Conservation (phyloP, 164 flowering plant species). For the Chimonanthus salicifolius region DNA sequence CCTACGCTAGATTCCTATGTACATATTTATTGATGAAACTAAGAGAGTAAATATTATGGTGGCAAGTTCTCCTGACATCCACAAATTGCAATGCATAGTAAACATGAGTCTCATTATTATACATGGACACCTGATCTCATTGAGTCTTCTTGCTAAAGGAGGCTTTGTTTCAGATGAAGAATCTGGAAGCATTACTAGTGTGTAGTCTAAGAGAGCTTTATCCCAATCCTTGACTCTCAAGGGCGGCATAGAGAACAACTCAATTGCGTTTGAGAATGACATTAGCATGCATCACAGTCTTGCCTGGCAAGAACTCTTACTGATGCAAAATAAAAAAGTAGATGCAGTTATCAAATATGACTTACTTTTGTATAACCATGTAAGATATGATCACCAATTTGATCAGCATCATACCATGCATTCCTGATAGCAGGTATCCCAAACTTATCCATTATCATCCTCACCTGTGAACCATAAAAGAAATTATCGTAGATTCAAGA, state of each 20-base stretch:
- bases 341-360: not conserved
- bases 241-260: slow-evolving; percentile 52
- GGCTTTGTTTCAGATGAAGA: slow-evolving; percentile 41
- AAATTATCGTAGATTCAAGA: not conserved
- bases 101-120: not conserved
- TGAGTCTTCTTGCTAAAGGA: slow-evolving; percentile 55
- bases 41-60: not conserved
- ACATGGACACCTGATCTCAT: slow-evolving; percentile 89
- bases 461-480: slow-evolving; percentile 39
- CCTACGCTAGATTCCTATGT: too few relatives aligned
- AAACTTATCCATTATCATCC: slow-evolving; percentile 70
- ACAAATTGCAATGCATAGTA: not conserved
- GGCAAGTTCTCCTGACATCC: not conserved
- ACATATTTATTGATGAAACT: too few relatives aligned
- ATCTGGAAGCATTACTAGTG: slow-evolving; percentile 54
- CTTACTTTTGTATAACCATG: slow-evolving; percentile 80
- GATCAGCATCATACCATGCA: slow-evolving; percentile 77
- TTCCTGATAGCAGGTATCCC: slow-evolving; percentile 57
- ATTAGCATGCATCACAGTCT: not conserved
- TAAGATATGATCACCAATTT: slow-evolving; percentile 51
- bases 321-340: not conserved
- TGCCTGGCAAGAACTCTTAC: not conserved
- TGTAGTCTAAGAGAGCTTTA: slow-evolving; percentile 67
- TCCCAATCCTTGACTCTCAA: slow-evolving; percentile 79
- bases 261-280: not conserved